Base-by-base conservation (phyloP, 1,139 yeast genomes). In the Yamadazyma kanchanaburiensis region DNA sequence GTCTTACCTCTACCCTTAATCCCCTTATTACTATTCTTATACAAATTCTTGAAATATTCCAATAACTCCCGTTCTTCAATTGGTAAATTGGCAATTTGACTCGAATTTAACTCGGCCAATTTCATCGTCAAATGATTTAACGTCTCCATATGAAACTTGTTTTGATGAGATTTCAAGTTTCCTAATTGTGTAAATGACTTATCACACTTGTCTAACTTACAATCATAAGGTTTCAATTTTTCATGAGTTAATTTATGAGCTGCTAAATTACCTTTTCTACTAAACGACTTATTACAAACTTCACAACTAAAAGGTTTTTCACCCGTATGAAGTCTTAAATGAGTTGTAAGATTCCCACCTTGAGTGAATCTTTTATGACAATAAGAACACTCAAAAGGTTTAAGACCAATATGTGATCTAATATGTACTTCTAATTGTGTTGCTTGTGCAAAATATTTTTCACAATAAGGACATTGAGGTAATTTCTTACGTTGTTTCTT, bases 161-260 rank as follows among this genome's bases (percentile, higher is more conserved):
- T 89, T 52, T 89, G 97, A 56, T 89, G 97, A 0, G 95, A 84
- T 57, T 89, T 89, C 62, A 89, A 70, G 53, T 89, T 89, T 3
- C 96, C 96, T 44, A 88, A 66, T 59, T 89, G 97, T 0, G 96
- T 85, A 49, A 89, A 89, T 3, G 84, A 74, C 59, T 88, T 88
- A 46, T 76, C 80, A 60, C 97, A 89, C 32, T 72, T 68, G 54
- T 87, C 96, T 37, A 89, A 66, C 43, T 74, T 77, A 58, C 97
- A 89, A 38, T 75, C 74, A 53, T 65, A 86, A 6, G 96, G 96
- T 47, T 84, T 80, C 39, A 77, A 64, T 45, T 84, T 79, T 35
- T 79, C 80, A 59, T 86, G 96, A 1, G 95, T 87, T 35, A 85
- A 60, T 53, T 70, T 66, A 57, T 88, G 96, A 8, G 95, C 94